A percentile compares a stretch with the other conserved stretches of the same genome.
phyloP scores from a whole-genome alignment of 805 yeast species.

The Huiozyma sinensis region DNA sequence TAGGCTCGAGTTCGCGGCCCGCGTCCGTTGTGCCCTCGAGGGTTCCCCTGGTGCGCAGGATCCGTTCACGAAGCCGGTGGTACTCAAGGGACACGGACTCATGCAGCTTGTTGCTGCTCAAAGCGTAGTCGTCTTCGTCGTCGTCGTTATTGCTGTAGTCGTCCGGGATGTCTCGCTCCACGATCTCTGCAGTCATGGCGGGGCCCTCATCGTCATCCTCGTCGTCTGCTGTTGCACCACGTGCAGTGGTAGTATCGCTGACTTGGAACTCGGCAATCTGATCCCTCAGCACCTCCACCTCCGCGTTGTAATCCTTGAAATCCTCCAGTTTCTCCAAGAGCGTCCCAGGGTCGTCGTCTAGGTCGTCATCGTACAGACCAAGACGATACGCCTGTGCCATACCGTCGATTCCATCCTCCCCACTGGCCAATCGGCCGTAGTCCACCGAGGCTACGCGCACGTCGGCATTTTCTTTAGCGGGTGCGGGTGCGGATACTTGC shows the following conservation, averaged over 20 bases:
- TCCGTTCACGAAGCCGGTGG: slow-evolving; percentile 40
- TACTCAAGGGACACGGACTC: slow-evolving; percentile 48
- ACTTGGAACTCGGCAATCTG: slow-evolving; percentile 19
- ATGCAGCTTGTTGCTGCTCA: slow-evolving; percentile 27
- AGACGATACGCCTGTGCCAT: slow-evolving; percentile 52
- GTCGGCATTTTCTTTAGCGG: slow-evolving; percentile 3
- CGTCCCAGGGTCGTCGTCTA: slow-evolving; percentile 41
- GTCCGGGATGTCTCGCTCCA: slow-evolving; percentile 25
- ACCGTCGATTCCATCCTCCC: slow-evolving; percentile 36
- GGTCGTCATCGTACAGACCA: slow-evolving; percentile 54
- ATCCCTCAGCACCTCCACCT: slow-evolving; percentile 30
- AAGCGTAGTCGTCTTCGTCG: slow-evolving; percentile 14
- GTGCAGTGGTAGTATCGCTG: slow-evolving; percentile 9
- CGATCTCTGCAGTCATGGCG: slow-evolving; percentile 15
- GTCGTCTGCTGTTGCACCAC: slow-evolving; percentile 1
- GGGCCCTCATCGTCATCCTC: slow-evolving; percentile 15
- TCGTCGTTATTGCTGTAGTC: slow-evolving; percentile 1
- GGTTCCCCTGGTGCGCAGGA: slow-evolving; percentile 22
- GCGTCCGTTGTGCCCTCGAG: neutral
- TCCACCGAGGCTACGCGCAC: slow-evolving; percentile 28
- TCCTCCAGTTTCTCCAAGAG: slow-evolving; percentile 45
- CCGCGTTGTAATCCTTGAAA: slow-evolving; percentile 40
- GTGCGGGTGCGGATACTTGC: neutral
- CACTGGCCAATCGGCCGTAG: slow-evolving; percentile 27
- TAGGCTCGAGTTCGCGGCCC: slow-evolving; percentile 39